A percentile compares a stretch with the other conserved stretches of the same genome.
Evolutionary conservation across 2,329 filamentous ascomycete species (phyloP).

Genomic region (Arthrinium phaeospermum): DNA sequence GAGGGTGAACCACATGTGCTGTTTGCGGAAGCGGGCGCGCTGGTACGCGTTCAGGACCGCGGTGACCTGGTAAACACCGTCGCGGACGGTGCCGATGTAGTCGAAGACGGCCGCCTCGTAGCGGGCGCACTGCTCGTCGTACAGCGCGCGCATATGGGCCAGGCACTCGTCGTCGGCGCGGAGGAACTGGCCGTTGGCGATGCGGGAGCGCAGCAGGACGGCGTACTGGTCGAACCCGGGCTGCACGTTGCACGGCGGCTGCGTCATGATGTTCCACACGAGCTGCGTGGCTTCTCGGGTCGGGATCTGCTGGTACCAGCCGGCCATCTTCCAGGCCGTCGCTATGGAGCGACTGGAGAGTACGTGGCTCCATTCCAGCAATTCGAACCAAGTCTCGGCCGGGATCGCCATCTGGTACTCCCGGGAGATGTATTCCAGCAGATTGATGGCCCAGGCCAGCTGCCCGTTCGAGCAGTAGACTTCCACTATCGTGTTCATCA

Average conservation of each 20-base stretch:
- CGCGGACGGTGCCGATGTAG: conserved; percentile 33
- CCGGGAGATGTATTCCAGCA: conserved; percentile 67
- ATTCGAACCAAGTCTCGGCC: conserved; percentile 64
- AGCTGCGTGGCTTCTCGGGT: conserved; percentile 50
- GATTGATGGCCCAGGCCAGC: conserved; percentile 60
- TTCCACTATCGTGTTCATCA: conserved; percentile 73
- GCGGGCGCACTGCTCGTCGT: conserved; percentile 34
- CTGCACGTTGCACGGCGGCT: conserved; percentile 58
- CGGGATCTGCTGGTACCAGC: conserved; percentile 42
- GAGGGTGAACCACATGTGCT: conserved; percentile 41
- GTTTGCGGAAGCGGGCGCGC: conserved; percentile 35
- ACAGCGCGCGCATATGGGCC: conserved; percentile 35
- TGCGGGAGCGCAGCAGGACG: conserved; percentile 54
- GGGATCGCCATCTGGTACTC: conserved; percentile 65
- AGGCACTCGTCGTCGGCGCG: conserved; percentile 34
- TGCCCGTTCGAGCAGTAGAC: conserved; percentile 70
- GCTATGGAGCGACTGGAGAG: conserved; percentile 48
- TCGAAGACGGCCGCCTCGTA: conserved; percentile 33
- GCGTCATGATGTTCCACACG: conserved; percentile 66
- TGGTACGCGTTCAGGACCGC: conserved; percentile 31
- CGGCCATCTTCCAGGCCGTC: conserved; percentile 44
- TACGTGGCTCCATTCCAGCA: conserved; percentile 72
- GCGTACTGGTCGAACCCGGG: conserved; percentile 62
- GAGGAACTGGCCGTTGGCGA: conserved; percentile 24
- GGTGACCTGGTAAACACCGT: conserved; percentile 28